These are phyloP conservation scores for Acer yangbiense DNA, from an alignment of 345 rosid genomes.

Conservation along the genomic window DNA sequence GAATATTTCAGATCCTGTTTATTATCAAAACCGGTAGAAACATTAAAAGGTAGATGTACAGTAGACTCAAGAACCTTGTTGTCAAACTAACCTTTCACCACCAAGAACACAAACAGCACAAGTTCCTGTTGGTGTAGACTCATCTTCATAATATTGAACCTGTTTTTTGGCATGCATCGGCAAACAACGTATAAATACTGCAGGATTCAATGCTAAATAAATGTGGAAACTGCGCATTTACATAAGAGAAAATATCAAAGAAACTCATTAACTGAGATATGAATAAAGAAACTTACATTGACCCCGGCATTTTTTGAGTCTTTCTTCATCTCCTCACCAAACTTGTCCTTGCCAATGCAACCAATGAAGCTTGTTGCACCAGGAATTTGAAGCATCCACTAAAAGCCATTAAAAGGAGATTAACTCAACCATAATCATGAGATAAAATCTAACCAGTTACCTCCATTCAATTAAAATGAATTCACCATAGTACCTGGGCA, in stretches of 20 bases:
- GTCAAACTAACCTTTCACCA: constrained; percentile 85
- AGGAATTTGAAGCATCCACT: constrained; percentile 99
- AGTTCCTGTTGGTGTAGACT: constrained; percentile 81
- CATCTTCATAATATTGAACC: constrained; percentile 90
- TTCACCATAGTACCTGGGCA: constrained; percentile 66
- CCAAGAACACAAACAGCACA: constrained; percentile 95
- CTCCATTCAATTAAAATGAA: not conserved
- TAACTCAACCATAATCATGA: not conserved
- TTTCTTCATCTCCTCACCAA: constrained; percentile 97
- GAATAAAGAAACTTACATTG: constrained; percentile 47
- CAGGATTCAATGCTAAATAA: not conserved
- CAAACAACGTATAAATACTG: not conserved
- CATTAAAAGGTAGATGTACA: not conserved
- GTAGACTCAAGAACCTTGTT: not conserved
- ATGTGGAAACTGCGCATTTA: not conserved
- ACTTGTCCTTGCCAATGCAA: constrained; percentile 92
- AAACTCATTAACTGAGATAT: not conserved
- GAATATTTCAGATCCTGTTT: not conserved
- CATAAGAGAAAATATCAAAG: not conserved
- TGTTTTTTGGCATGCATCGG: constrained; percentile 22
- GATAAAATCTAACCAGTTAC: not conserved
- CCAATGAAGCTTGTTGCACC: constrained; percentile 92
- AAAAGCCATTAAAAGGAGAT: constrained; percentile 3
- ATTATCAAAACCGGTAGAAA: not conserved
- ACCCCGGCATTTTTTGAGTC: constrained; percentile 70